A percentile compares a stretch with the other conserved stretches of the same genome.
Conservation (phyloP, 148 eudicot species). For the Salicornia ramosissima region DNA sequence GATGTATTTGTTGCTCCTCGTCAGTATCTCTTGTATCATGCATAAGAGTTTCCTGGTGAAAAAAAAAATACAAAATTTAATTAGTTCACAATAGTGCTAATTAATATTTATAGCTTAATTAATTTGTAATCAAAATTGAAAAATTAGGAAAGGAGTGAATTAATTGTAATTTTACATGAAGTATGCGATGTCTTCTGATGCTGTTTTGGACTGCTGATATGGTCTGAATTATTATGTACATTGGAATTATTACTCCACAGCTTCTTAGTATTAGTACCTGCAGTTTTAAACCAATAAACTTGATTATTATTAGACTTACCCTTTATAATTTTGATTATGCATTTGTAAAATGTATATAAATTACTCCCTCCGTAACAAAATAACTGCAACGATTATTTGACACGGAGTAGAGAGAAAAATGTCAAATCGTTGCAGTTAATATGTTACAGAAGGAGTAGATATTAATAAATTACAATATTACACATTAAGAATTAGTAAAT, state of each 20-base stretch:
- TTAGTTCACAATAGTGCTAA: constrained; percentile 4
- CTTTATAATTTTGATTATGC: too few species aligned
- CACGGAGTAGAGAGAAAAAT: not conserved
- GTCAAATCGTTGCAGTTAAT: not conserved
- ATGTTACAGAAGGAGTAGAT: too few species aligned
- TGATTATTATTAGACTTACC: not conserved
- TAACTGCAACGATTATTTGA: too few species aligned
- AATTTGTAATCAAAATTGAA: not conserved
- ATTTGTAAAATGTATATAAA: too few species aligned
- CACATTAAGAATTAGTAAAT: too few species aligned
- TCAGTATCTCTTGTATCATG: constrained; percentile 4
- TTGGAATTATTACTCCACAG: constrained; percentile 68
- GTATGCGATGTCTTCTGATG: constrained; percentile 36
- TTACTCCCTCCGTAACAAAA: too few species aligned
- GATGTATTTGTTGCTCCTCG: constrained; percentile 16
- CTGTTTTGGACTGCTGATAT: constrained; percentile 46
- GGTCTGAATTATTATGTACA: constrained; percentile 55
- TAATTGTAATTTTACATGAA: constrained; percentile 32
- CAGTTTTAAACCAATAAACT: not conserved
- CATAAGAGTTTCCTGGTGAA: constrained; percentile 16
- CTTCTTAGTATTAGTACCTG: constrained; percentile 56
- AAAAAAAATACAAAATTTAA: not conserved
- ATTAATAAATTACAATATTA: too few species aligned
- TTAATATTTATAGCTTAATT: too few species aligned
- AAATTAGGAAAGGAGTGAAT: not conserved